These are phyloP conservation scores for Nicotiana undulata DNA, from an alignment of 257 asterid genomes.

Conservation along the genomic window DNA sequence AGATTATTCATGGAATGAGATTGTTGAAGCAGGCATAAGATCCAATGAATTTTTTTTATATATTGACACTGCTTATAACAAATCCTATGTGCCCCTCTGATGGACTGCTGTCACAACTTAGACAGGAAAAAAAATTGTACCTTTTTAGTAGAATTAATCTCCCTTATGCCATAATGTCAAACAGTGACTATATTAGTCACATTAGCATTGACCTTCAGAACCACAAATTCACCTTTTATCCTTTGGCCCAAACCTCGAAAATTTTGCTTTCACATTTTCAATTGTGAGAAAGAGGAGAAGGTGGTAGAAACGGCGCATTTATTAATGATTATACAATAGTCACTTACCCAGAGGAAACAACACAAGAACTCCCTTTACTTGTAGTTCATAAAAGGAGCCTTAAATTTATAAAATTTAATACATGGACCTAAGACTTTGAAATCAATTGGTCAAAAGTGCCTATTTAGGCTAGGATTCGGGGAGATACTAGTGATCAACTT, in stretches of 20 bases:
- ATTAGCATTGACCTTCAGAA: not conserved
- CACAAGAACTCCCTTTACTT: slow-evolving; percentile 31
- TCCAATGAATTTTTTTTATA: no score
- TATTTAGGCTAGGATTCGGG: slow-evolving; percentile 17
- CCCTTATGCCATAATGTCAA: not conserved
- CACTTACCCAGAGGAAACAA: slow-evolving; percentile 11
- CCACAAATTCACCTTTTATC: not conserved
- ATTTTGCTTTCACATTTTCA: not conserved
- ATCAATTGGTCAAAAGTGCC: slow-evolving; percentile 44
- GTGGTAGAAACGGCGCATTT: slow-evolving; percentile 6
- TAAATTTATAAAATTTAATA: slow-evolving; percentile 5
- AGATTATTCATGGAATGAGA: no score
- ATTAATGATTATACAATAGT: not conserved
- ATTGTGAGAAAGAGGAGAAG: not conserved
- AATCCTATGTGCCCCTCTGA: not conserved
- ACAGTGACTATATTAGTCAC: not conserved
- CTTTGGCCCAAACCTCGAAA: slow-evolving; percentile 3
- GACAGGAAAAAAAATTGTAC: not conserved
- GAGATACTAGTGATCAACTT: slow-evolving; percentile 16
- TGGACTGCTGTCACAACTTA: not conserved
- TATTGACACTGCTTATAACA: no score
- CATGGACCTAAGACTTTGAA: slow-evolving; percentile 10
- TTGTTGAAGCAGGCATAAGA: no score
- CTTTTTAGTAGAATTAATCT: not conserved
- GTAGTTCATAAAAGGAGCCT: slow-evolving; percentile 21